These are phyloP conservation scores for Astragalus membranaceus DNA, from an alignment of 306 rosid genomes.

Conservation along the genomic window DNA sequence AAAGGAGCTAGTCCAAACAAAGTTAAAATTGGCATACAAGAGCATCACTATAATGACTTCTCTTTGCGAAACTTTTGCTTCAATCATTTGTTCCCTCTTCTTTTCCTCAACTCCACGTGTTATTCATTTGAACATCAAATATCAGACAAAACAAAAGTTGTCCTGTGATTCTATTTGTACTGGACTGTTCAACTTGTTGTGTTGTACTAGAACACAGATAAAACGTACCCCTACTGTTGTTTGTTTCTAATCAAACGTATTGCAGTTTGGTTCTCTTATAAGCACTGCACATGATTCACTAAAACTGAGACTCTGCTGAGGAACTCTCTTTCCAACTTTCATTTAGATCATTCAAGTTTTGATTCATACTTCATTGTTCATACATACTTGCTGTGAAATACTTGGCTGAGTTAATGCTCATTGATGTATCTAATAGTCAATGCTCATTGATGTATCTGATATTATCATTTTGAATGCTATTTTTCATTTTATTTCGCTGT, in stretches of 20 bases:
- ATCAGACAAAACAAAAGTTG: neutral
- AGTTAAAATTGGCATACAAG: too few relatives aligned
- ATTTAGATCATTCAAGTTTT: neutral
- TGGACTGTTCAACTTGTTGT: neutral
- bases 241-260: neutral
- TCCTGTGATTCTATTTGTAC: neutral
- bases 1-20: too few relatives aligned
- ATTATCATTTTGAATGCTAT: neutral
- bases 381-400: neutral
- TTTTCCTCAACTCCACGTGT: neutral
- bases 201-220: neutral
- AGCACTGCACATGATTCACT: neutral
- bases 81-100: neutral
- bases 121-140: neutral
- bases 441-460: neutral
- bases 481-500: neutral
- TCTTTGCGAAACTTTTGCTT: neutral
- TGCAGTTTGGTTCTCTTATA: neutral
- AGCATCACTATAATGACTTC: too few relatives aligned
- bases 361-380: neutral
- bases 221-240: neutral
- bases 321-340: neutral
- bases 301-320: neutral
- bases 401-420: neutral
- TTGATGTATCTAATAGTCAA: neutral